Evolutionary conservation across 495 filamentous ascomycete genomes (phyloP), one percentile per base, ranked within the genome.

Genomic region (Aeminium ludgeri): DNA sequence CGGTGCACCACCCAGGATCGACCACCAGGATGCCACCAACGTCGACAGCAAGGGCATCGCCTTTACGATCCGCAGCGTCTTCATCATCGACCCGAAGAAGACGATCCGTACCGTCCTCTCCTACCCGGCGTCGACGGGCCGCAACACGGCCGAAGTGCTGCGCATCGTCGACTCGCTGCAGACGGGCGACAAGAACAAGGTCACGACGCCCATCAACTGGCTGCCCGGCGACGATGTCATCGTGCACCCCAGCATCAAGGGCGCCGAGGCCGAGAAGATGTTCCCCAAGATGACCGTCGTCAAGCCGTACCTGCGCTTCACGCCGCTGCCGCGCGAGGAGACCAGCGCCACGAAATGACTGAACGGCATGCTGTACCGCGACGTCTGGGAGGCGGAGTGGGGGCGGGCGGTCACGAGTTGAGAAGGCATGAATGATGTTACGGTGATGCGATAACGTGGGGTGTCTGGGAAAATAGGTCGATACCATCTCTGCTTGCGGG

Each of bases 21-120:
- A 97, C 64, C 68, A 81, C 59, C 75, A 82, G 52, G 77, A 84
- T 54, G 66, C 68, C 43, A 80, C 77, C 55, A 96, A 95, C 67
- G 86, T 51, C 29, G 39, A 51, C 11, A 11, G 36, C 12, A 31
- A 41, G 33, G 48, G 43, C 48, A 85, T 93, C 54, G 86, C 89
- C 42, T 93, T 96, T 66, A 96, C 89, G 59, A 95, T 97, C 69
- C 86, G 89, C 57, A 92, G 84, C 49, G 91, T 96, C 63, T 97
- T 96, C 73, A 69, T 96, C 68, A 91, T 97, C 62, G 89, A 96
- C 69, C 91, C 89, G 41, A 92, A 79, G 72, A 95, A 96, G 76
- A 86, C 78, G 53, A 95, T 96, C 63, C 85, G 89, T 54, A 76
- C 85, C 55, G 95, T 93, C 61, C 72, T 96, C 48, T 79, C 86